Conservation (phyloP, 1,139 yeast species). For the Ogataea hybrid region DNA sequence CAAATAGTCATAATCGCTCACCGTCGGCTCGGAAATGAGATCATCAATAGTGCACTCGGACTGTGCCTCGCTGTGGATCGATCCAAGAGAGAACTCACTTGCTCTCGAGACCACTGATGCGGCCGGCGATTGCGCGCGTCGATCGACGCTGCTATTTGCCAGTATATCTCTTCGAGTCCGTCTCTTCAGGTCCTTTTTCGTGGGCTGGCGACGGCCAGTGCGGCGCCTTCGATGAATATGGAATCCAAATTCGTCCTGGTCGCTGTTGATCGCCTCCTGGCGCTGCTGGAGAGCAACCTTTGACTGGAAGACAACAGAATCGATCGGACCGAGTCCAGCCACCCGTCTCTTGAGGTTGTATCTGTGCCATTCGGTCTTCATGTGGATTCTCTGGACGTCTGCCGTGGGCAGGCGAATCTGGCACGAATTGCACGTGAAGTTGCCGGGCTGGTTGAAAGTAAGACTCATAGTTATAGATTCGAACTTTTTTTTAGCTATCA, state of each 20-base stretch:
- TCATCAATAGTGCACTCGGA: slow-evolving; percentile 30
- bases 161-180: slow-evolving; percentile 32
- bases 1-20: slow-evolving; percentile 29
- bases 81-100: too few relatives aligned
- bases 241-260: slow-evolving; percentile 66
- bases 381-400: slow-evolving; percentile 81
- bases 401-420: slow-evolving; percentile 73
- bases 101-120: too few relatives aligned
- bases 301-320: slow-evolving; percentile 49
- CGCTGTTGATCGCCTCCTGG: slow-evolving; percentile 31
- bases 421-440: slow-evolving; percentile 85
- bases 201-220: slow-evolving; percentile 32
- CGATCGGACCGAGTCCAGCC: slow-evolving; percentile 76
- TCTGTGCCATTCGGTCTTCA: slow-evolving; percentile 97
- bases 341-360: slow-evolving; percentile 91
- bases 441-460: slow-evolving; percentile 25
- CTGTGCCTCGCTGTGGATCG: too few relatives aligned
- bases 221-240: slow-evolving; percentile 34
- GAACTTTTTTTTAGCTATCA: neutral
- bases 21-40: slow-evolving; percentile 19
- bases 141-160: slow-evolving; percentile 3
- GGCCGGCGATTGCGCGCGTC: too few relatives aligned
- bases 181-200: slow-evolving; percentile 51
- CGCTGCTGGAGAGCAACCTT: slow-evolving; percentile 35
- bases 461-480: slow-evolving; percentile 1